Evolutionary conservation across 495 filamentous ascomycete species (phyloP).

Genomic region (Penicilliopsis zonata): DNA sequence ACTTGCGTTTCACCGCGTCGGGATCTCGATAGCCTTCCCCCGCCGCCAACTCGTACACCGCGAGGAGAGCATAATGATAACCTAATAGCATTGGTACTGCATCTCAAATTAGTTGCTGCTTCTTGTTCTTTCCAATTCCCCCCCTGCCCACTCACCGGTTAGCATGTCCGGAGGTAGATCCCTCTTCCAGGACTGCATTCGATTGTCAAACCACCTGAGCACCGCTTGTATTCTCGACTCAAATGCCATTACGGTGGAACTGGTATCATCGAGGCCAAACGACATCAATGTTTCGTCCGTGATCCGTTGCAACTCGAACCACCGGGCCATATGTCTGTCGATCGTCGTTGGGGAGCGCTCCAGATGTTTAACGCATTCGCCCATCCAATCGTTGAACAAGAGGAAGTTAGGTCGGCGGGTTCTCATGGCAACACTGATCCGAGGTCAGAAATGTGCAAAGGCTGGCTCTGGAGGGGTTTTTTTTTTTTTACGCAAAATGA

Average conservation of each 20-base stretch:
- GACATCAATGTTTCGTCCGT: conserved; percentile 35
- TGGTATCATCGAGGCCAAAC: conserved; percentile 39
- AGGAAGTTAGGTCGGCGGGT: conserved; percentile 38
- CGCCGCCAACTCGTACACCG: conserved; percentile 38
- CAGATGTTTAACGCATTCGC: conserved; percentile 31
- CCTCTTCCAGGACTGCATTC: conserved; percentile 32
- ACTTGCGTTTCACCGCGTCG: conserved; percentile 26
- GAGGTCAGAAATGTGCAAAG: too few relatives aligned
- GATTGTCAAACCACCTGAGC: conserved; percentile 35
- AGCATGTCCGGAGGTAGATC: conserved; percentile 24
- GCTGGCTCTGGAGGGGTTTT: too few relatives aligned
- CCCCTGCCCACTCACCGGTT: conserved; percentile 30
- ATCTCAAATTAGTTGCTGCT: background rate
- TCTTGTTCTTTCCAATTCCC: too few relatives aligned
- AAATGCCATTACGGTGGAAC: conserved; percentile 24
- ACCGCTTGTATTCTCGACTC: conserved; percentile 35
- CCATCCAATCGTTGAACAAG: conserved; percentile 35
- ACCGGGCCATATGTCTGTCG: conserved; percentile 30
- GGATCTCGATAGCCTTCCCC: conserved; percentile 39
- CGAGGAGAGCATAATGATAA: conserved; percentile 33
- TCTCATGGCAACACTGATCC: conserved; percentile 40
- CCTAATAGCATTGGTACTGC: conserved; percentile 31
- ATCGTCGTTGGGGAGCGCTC: conserved; percentile 22
- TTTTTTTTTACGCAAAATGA: too few relatives aligned
- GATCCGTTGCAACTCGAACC: conserved; percentile 35